Conservation (phyloP, 805 yeast species). For the Nematodospora valgi region DNA sequence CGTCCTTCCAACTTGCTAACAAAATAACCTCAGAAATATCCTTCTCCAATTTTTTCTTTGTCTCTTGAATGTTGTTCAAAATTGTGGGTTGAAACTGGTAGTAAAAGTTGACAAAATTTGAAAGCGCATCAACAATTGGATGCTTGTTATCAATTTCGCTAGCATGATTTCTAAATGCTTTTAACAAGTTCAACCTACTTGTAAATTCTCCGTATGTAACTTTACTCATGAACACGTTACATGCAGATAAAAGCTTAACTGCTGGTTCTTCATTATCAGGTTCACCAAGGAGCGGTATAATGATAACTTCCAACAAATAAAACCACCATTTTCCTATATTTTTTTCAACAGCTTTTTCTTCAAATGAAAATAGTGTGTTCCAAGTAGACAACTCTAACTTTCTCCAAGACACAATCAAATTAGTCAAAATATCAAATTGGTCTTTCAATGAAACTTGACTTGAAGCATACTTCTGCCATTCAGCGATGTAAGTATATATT, state of each 20-base stretch:
- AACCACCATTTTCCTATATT: conserved; percentile 86
- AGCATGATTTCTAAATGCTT: conserved; percentile 62
- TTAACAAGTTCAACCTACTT: conserved; percentile 55
- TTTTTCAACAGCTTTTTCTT: conserved; percentile 46
- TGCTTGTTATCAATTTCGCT: conserved; percentile 22
- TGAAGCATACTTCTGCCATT: conserved; percentile 93
- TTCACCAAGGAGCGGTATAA: conserved; percentile 46
- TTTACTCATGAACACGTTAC: conserved; percentile 73
- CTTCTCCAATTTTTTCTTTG: conserved; percentile 62
- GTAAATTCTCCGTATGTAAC: conserved; percentile 73
- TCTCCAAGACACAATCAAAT: conserved; percentile 86
- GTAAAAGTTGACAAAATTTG: conserved; percentile 62
- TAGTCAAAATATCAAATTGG: conserved; percentile 56
- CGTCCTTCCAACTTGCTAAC: conserved; percentile 96
- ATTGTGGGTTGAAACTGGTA: conserved; percentile 58
- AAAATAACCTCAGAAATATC: conserved; percentile 80
- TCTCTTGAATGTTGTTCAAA: conserved; percentile 38
- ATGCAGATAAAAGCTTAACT: conserved; percentile 44
- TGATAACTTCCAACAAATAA: conserved; percentile 77
- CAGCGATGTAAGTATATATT: conserved; percentile 73
- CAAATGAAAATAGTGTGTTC: conserved; percentile 70
- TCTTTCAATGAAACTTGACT: conserved; percentile 62
- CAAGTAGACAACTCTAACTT: conserved; percentile 81
- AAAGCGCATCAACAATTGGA: conserved; percentile 37
- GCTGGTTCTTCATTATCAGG: conserved; percentile 17